Percentiles rank a stretch among this genome's conserved stretches.
Evolutionary conservation across 23 red algal species (phyloP).

Genomic region (Agarophyton chilense): DNA sequence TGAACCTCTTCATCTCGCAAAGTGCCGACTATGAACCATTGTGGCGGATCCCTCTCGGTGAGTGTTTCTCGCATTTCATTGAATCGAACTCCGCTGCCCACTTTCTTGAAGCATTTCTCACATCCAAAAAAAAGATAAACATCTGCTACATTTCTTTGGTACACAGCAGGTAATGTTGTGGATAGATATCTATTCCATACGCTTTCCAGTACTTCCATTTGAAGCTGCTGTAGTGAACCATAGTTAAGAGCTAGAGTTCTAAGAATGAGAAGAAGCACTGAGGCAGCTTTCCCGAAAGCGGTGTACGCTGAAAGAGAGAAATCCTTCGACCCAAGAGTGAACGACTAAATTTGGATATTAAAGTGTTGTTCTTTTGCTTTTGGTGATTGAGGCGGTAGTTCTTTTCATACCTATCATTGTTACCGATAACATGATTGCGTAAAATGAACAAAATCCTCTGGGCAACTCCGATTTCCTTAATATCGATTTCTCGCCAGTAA

Average conservation of each 20-base stretch:
- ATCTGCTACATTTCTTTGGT: neutral
- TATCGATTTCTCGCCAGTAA: neutral
- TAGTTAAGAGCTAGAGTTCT: conserved; percentile 19
- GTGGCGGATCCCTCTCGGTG: neutral
- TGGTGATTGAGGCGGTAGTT: neutral
- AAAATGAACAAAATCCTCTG: neutral
- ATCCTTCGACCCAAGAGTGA: conserved; percentile 1
- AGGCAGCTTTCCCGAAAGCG: conserved; percentile 22
- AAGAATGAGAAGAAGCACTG: conserved; percentile 44
- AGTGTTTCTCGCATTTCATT: neutral
- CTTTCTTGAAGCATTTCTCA: neutral
- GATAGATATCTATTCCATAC: conserved; percentile 1
- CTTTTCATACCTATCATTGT: too few species aligned
- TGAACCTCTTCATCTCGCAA: too few species aligned
- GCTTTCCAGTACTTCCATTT: neutral
- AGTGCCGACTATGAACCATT: neutral
- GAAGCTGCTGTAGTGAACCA: neutral
- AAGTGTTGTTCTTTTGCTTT: neutral
- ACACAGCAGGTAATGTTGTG: neutral
- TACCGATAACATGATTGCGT: neutral
- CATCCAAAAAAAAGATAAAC: neutral
- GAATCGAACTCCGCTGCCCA: neutral
- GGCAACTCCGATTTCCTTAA: neutral
- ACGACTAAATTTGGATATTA: conserved; percentile 17
- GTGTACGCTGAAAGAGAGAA: conserved; percentile 20